A percentile compares a stretch with the other conserved stretches of the same genome.
phyloP scores from a whole-genome alignment of 495 filamentous ascomycete genomes.

The Margaritispora aquatica region DNA sequence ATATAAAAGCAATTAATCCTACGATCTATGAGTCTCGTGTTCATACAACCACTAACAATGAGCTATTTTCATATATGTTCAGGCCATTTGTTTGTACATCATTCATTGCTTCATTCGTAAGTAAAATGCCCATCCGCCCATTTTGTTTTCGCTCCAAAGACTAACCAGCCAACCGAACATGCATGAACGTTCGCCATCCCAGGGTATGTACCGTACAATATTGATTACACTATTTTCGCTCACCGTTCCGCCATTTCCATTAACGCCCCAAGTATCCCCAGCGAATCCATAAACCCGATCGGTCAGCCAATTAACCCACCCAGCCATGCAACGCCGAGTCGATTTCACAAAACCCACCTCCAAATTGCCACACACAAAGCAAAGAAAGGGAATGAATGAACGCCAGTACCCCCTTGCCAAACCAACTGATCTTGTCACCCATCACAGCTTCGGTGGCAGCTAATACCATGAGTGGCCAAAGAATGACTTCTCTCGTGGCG shows the following conservation, averaged over 20 bases:
- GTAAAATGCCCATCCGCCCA: not conserved
- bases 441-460: conserved; percentile 46
- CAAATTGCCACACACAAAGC: not conserved
- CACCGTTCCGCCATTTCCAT: not conserved
- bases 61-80: too few relatives aligned
- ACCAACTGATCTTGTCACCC: conserved; percentile 12
- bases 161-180: not conserved
- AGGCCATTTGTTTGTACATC: too few relatives aligned
- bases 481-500: conserved; percentile 50
- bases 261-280: not conserved
- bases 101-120: not conserved
- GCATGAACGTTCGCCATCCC: not conserved
- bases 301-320: not conserved
- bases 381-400: conserved; percentile 12
- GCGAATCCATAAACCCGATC: not conserved
- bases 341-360: not conserved
- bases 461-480: conserved; percentile 54
- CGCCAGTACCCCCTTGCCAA: not conserved
- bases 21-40: too few relatives aligned
- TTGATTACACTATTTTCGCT: not conserved
- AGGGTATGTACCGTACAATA: not conserved
- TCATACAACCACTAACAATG: too few relatives aligned
- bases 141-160: not conserved
- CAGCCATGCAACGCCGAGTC: not conserved
- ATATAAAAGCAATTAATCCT: too few relatives aligned